Base-by-base conservation (phyloP, 495 filamentous ascomycete genomes). In the Hypoxylon cercidicola region DNA sequence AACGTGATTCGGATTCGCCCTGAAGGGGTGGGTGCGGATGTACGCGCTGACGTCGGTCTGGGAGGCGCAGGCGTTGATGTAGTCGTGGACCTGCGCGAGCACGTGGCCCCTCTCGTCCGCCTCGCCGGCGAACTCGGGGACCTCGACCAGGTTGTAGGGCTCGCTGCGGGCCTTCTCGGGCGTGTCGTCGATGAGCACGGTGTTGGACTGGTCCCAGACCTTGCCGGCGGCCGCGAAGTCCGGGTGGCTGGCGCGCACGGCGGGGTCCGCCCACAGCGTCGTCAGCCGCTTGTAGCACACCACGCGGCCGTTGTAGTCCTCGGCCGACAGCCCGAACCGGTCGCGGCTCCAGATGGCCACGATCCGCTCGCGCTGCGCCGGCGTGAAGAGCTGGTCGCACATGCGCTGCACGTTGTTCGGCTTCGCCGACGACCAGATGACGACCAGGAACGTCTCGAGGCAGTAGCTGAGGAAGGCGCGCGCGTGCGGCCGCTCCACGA, bases 361-460 rank as follows among this genome's bases (percentile, higher is more conserved):
- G 0, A 97, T 77, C 0, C 75, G 51, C 1, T 52, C 57, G 41
- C 83, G 76, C 11, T 79, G 52, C 5, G 72, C 30, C 3, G 72
- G 40, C 41, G 77, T 74, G 66, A 96, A 53, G 60, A 87, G 79
- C 54, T 81, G 55, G 15, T 68, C 53, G 56, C 86, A 84, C 79
- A 98, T 89, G 5, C 72, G 71, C 0, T 72, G 34, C 0, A 97
- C 90, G 53, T 93, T 98, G 6, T 76, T 58, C 0, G 88, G 88
- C 21, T 79, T 82, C 0, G 96, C 93, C 43, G 90, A 94, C 0
- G 93, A 96, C 94, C 95, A 99, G 54, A 99, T 84, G 77, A 96
- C 90, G 13, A 97, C 89, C 28, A 74, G 79, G 78, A 93, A 91
- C 21, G 86, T 85, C 15, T 81, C 64, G 49, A 93, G 78, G 61